These are phyloP conservation scores for Leishmania tropica DNA, from an alignment of 208 protist genomes.

Conservation along the genomic window DNA sequence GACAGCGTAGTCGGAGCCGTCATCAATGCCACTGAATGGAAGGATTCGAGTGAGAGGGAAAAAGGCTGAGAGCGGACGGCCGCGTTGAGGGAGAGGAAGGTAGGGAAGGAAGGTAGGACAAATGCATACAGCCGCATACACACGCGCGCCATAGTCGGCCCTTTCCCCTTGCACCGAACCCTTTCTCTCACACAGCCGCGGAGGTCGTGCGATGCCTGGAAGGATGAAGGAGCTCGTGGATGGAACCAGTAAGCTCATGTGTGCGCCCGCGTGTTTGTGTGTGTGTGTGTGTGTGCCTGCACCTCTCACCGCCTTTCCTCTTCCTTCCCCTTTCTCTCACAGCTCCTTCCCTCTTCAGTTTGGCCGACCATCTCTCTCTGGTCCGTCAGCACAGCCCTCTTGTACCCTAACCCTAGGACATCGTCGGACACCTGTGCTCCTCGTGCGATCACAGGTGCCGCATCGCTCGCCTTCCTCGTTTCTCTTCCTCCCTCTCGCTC, in stretches of 20 bases:
- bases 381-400: conserved; percentile 6
- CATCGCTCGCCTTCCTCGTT: not conserved
- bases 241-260: not conserved
- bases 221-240: not conserved
- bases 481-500: not conserved
- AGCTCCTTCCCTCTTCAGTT: conserved; percentile 5
- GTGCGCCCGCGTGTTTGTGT: not conserved
- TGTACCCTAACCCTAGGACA: conserved; percentile 39
- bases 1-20: not conserved
- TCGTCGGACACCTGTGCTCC: not conserved
- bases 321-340: not conserved
- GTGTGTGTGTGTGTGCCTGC: not conserved
- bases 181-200: no score
- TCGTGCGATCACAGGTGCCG: not conserved
- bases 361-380: not conserved
- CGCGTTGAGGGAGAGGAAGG: not conserved
- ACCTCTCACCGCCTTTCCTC: not conserved
- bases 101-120: not conserved
- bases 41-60: not conserved
- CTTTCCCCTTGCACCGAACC: not conserved
- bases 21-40: conserved; percentile 8
- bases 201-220: not conserved
- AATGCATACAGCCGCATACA: not conserved
- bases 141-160: not conserved
- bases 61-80: not conserved